Conservation (phyloP, 768 basidiomycete species). For the Amanita phalloides region DNA sequence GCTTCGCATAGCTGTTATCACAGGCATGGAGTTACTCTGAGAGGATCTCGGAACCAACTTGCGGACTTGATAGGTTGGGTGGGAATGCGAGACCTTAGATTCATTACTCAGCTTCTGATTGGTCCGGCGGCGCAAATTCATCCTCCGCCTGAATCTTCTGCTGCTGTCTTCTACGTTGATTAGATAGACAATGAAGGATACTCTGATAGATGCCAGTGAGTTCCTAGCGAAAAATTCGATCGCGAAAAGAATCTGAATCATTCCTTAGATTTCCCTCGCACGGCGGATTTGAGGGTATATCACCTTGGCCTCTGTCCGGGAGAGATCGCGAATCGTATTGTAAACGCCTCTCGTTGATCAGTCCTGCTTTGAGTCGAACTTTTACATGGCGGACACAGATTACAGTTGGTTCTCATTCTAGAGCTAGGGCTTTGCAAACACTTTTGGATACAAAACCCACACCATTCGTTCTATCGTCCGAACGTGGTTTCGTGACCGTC, state of each 20-base stretch:
- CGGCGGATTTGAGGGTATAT: constrained; percentile 64
- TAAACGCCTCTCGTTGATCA: constrained; percentile 19
- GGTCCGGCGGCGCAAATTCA: not conserved
- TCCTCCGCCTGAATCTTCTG: not conserved
- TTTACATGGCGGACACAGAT: constrained; percentile 28
- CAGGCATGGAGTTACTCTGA: constrained; percentile 1
- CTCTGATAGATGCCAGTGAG: constrained; percentile 59
- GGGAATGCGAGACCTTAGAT: not conserved
- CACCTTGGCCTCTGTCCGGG: constrained; percentile 68
- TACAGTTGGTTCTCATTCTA: constrained; percentile 65
- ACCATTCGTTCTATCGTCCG: constrained; percentile 55
- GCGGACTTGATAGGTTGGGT: not conserved
- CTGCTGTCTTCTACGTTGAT: not conserved
- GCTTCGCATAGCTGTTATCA: not conserved
- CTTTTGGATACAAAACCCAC: constrained; percentile 49
- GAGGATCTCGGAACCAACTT: not conserved
- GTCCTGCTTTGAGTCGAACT: not conserved
- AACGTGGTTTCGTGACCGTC: constrained; percentile 67
- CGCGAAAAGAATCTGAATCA: not conserved
- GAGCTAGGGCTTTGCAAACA: constrained; percentile 49
- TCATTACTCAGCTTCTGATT: not conserved
- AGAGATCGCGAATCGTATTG: constrained; percentile 75
- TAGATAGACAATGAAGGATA: constrained; percentile 41
- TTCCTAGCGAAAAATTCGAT: constrained; percentile 6
- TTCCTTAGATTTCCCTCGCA: constrained; percentile 62